Base-by-base conservation (phyloP, 257 asterid species). In the Avicennia marina region DNA sequence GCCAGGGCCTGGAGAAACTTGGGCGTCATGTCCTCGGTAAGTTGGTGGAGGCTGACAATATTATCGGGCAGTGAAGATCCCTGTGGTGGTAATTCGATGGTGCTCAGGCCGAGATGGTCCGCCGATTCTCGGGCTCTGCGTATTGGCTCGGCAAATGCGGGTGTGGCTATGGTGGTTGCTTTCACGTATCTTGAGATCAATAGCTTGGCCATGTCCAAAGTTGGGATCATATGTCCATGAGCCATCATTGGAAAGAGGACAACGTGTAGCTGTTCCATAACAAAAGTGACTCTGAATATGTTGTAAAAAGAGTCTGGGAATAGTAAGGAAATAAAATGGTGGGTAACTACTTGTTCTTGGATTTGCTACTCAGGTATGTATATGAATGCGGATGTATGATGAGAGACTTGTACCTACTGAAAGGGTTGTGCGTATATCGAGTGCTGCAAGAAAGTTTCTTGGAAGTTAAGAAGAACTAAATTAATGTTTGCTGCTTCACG, bases 1-100 rank as follows among this genome's bases (percentile, higher is more conserved):
- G 41, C 24, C 9, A 53, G 10, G 41, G 77, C 75, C 21, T 65
- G 57, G 1, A 58, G 0, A 9, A 73, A 75, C 34, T 43, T 48
- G 0, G 42, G 6, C 0, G 64, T 0, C 21, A 62, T 4, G 0
- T 57, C 75, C 12, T 7, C 13, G 41, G 9, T 5, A 2, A 12
- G 13, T 7, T 7, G 12, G 1, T 8, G 41, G 3, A 36, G 41
- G 41, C 41, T 12, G 13, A 11, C 41, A 5, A n/a, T n/a, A n/a
- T n/a, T n/a, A n/a, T 36, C 41, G 41, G 13, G 13, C 41, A 5
- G 41, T 8, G 41, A 12, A 36, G 10, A 11, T 7, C 3, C 2
- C 6, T 8, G 10, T 5, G 13, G 41, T n/a, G 41, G 3, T 2
- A 36, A 3, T 7, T 11, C 3, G 13, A 36, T 36, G 41, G 12